Base-by-base conservation (phyloP, 2,329 filamentous ascomycete genomes). In the Juglanconis sp. region DNA sequence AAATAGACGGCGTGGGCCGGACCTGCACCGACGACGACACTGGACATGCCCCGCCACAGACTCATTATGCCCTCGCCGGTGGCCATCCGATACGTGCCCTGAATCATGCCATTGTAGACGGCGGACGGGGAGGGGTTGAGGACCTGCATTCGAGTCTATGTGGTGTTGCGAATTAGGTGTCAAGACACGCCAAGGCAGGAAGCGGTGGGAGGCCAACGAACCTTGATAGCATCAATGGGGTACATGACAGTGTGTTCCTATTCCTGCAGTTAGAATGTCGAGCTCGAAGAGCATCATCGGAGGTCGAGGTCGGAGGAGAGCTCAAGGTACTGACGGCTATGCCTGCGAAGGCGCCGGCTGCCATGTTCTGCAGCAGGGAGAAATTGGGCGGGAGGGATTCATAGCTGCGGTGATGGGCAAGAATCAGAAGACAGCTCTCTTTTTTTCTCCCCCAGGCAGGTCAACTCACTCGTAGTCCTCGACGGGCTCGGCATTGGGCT, bases 161-260 rank as follows among this genome's bases (percentile, higher is more conserved):
- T 56, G 53, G 63, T 56, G 61, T 4, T 24, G 50, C 9, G 32
- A 17, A 13, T 47, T 53, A 62, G 56, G 32, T 42, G 36, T 42
- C 49, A 44, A n/a, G 50, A 31, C 51, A 36, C 13, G 36, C 36
- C 30, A 54, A 35, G n/a, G 48, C 34, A 9, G 32, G 36, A 36
- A 36, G 24, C 6, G 30, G n/a, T 61, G 71, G 61, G 48, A 35
- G 59, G 51, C 56, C 46, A 53, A 59, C 74, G 66, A 67, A 97
- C 95, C 89, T 99, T 99, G 73, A 99, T 90, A 68, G 96, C 87
- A 79, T 99, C 95, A 72, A 99, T 90, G 24, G 95, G 95, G 73
- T 99, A 99, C 95, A 99, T 98, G 70, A 96, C 93, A 62, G 94
- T 96, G 77, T 98, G 94, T 79, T 98, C 94, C 93, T 97, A 68